A percentile compares a stretch with the other conserved stretches of the same genome.
phyloP scores from a whole-genome alignment of 2,329 filamentous ascomycete species.

The Fusarium cyanostomum region DNA sequence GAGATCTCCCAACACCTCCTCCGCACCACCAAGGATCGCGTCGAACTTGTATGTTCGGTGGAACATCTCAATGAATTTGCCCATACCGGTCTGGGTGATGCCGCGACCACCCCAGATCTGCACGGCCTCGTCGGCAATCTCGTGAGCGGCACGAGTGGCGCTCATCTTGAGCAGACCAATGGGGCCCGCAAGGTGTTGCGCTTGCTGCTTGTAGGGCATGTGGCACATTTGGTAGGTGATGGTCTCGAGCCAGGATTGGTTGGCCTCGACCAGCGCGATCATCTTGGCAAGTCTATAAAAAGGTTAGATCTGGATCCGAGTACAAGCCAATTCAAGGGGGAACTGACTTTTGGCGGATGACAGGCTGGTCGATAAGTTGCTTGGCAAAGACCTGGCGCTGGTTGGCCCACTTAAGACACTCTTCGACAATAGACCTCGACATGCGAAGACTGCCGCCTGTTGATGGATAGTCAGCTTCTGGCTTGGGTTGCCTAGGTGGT shows the following conservation, averaged over 20 bases:
- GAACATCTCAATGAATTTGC: slow-evolving; percentile 83
- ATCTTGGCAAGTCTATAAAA: slow-evolving; percentile 76
- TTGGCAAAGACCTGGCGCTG: slow-evolving; percentile 87
- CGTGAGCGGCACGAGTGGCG: slow-evolving; percentile 78
- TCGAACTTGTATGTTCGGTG: slow-evolving; percentile 86
- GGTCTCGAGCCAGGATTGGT: slow-evolving; percentile 85
- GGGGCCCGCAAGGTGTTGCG: slow-evolving; percentile 78
- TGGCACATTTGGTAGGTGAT: slow-evolving; percentile 90
- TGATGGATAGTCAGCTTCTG: slow-evolving; percentile 6
- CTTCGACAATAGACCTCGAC: slow-evolving; percentile 77
- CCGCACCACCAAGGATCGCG: slow-evolving; percentile 80
- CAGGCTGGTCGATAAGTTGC: slow-evolving; percentile 82
- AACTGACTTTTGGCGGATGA: slow-evolving; percentile 79
- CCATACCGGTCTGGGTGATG: slow-evolving; percentile 85
- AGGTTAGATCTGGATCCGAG: slow-evolving; percentile 1
- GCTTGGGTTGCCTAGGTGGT: neutral
- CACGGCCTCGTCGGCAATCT: slow-evolving; percentile 83
- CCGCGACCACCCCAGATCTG: slow-evolving; percentile 89
- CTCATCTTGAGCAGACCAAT: slow-evolving; percentile 86
- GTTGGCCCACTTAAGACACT: slow-evolving; percentile 88
- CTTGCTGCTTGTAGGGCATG: slow-evolving; percentile 82
- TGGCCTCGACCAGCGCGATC: slow-evolving; percentile 83
- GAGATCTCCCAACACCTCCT: slow-evolving; percentile 83
- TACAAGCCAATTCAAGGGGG: neutral
- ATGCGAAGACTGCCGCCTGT: slow-evolving; percentile 68